Percentiles rank a stretch among this genome's conserved stretches.
Conservation (phyloP, 495 filamentous ascomycete species). For the Penicillium silybi region DNA sequence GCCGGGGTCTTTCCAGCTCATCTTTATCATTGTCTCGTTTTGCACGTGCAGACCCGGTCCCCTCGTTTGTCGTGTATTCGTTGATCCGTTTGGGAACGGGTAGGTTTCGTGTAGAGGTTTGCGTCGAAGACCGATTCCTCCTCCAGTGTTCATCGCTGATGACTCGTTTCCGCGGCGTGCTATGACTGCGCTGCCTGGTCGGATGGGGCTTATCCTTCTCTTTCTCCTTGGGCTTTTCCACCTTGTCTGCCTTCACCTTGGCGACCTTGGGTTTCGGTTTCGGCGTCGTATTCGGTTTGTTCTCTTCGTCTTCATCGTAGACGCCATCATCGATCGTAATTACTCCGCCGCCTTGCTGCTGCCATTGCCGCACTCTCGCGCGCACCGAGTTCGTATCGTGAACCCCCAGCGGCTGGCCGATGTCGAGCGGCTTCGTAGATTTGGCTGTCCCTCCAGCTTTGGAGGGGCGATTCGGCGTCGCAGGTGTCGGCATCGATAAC, state of each 20-base stretch:
- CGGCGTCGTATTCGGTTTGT: slow-evolving; percentile 21
- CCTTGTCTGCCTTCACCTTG: slow-evolving; percentile 22
- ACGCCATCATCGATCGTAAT: slow-evolving; percentile 44
- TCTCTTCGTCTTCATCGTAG: slow-evolving; percentile 37
- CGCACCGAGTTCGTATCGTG: slow-evolving; percentile 61
- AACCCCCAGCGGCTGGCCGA: slow-evolving; percentile 46
- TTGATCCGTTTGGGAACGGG: slow-evolving; percentile 46
- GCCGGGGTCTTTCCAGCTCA: slow-evolving; percentile 14
- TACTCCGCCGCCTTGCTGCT: slow-evolving; percentile 60
- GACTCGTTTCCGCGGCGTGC: slow-evolving; percentile 69
- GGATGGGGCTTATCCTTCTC: slow-evolving; percentile 10
- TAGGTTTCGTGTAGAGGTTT: slow-evolving; percentile 46
- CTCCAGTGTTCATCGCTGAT: slow-evolving; percentile 78
- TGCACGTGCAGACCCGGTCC: slow-evolving; percentile 13
- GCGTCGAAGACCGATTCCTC: slow-evolving; percentile 45
- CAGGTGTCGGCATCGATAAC: slow-evolving; percentile 44
- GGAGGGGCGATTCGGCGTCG: slow-evolving; percentile 40
- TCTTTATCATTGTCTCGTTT: slow-evolving; percentile 21
- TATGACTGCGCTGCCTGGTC: slow-evolving; percentile 40
- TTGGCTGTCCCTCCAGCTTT: slow-evolving; percentile 37
- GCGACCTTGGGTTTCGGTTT: slow-evolving; percentile 24
- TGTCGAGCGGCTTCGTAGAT: slow-evolving; percentile 43
- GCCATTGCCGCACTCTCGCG: slow-evolving; percentile 72
- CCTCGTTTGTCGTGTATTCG: slow-evolving; percentile 42
- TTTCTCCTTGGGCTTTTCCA: slow-evolving; percentile 16